phyloP scores from a whole-genome alignment of 2,329 filamentous ascomycete genomes.

The Neodidymelliopsis sp. region DNA sequence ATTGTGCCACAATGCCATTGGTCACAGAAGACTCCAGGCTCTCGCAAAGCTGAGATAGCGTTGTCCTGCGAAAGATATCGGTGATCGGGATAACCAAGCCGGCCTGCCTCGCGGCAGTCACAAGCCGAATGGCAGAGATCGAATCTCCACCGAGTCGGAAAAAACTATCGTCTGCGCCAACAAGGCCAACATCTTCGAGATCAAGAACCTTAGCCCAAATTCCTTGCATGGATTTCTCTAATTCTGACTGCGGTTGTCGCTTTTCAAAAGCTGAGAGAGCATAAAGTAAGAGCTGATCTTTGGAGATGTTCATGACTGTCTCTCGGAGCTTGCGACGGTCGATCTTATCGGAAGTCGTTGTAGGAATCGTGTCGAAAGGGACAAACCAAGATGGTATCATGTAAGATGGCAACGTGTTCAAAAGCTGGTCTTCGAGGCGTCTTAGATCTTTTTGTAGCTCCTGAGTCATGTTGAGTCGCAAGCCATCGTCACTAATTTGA shows the following conservation, averaged over 20 bases:
- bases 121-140: not conserved
- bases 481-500: not conserved
- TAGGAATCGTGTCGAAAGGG: slow-evolving; percentile 22
- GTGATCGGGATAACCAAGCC: not conserved
- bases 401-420: slow-evolving; percentile 18
- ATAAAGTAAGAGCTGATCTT: too few species aligned
- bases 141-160: slow-evolving; percentile 3
- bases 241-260: too few species aligned
- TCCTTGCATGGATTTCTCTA: too few species aligned
- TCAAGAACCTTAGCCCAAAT: too few species aligned
- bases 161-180: not conserved
- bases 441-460: slow-evolving; percentile 13
- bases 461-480: slow-evolving; percentile 1
- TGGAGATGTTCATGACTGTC: too few species aligned
- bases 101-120: not conserved
- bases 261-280: too few species aligned
- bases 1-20: slow-evolving; percentile 31
- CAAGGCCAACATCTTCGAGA: slow-evolving; percentile 1
- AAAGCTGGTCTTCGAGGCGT: slow-evolving; percentile 10
- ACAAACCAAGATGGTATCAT: slow-evolving; percentile 29
- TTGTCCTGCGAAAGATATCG: not conserved
- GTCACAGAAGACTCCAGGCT: slow-evolving; percentile 16
- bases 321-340: too few species aligned
- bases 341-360: slow-evolving; percentile 19
- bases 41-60: too few species aligned